These are phyloP conservation scores for Cutaneotrichosporon curvatum DNA, from an alignment of 1,284 basidiomycete species.

Conservation along the genomic window DNA sequence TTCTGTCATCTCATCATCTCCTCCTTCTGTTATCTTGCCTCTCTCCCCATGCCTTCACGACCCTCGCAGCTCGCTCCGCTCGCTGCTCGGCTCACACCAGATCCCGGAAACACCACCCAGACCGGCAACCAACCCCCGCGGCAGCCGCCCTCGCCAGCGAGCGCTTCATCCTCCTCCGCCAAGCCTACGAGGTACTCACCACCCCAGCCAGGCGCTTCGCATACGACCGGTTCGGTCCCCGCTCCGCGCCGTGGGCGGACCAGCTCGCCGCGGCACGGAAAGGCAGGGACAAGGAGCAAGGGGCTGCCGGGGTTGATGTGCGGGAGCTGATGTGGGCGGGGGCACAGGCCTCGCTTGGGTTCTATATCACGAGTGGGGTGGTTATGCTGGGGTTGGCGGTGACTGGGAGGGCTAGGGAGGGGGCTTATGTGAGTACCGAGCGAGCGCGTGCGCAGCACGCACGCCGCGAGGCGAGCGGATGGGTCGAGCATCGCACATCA, in stretches of 20 bases:
- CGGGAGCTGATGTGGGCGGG: conserved; percentile 10
- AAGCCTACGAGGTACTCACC: conserved; percentile 71
- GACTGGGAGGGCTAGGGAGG: conserved; percentile 55
- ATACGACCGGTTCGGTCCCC: conserved; percentile 54
- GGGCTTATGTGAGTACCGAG: conserved; percentile 57
- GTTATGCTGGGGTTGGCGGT: conserved; percentile 22
- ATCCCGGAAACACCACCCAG: conserved; percentile 68
- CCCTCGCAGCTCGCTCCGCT: neutral
- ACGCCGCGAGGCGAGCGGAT: too few relatives aligned
- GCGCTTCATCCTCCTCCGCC: conserved; percentile 62
- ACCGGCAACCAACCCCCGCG: conserved; percentile 56
- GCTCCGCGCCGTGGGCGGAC: conserved; percentile 2
- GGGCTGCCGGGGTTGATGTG: too few relatives aligned
- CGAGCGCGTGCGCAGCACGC: too few relatives aligned
- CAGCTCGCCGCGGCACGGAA: too few relatives aligned
- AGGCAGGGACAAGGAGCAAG: neutral
- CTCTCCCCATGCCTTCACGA: neutral
- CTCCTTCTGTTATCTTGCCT: too few relatives aligned
- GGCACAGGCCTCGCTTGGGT: neutral
- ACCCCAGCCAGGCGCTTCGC: conserved; percentile 74
- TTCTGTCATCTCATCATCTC: too few relatives aligned
- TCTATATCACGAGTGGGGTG: conserved; percentile 6
- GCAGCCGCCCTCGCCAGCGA: conserved; percentile 50
- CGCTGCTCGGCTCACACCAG: conserved; percentile 9
- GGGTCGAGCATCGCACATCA: too few relatives aligned